Percentiles rank a stretch among this genome's conserved stretches.
phyloP scores from a whole-genome alignment of 179 eudicot species.

The Patellifolia procumbens region DNA sequence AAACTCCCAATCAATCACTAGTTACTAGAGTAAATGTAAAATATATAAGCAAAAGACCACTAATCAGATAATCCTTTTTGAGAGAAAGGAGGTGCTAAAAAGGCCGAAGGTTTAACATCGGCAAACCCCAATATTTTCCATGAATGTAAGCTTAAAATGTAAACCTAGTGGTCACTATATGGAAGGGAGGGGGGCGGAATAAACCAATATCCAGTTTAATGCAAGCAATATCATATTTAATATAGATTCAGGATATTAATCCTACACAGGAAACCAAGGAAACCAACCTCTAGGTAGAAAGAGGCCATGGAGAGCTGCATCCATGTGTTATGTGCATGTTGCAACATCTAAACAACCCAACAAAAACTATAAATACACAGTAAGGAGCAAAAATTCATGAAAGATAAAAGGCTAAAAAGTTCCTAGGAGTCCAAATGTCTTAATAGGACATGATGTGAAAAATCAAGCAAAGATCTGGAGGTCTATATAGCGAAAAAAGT shows the following conservation, averaged over 20 bases:
- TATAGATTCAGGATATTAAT: background rate
- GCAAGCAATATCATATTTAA: background rate
- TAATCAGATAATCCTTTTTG: background rate
- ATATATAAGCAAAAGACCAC: background rate
- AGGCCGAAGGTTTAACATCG: background rate
- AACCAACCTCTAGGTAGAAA: conserved; percentile 33
- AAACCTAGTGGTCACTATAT: background rate
- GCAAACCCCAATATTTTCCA: background rate
- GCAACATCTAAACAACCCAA: conserved; percentile 40
- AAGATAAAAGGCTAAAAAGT: background rate
- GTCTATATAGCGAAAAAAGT: background rate
- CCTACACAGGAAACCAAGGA: conserved; percentile 22
- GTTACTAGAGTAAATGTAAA: background rate
- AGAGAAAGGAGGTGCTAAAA: background rate
- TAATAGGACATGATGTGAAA: background rate
- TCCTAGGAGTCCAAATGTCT: background rate
- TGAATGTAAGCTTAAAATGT: background rate
- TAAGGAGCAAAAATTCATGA: background rate
- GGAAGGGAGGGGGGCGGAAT: background rate
- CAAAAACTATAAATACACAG: conserved; percentile 28
- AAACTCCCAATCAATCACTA: background rate
- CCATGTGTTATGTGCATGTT: conserved; percentile 31
- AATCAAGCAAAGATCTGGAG: background rate
- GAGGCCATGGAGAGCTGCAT: conserved; percentile 35
- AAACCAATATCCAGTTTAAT: background rate